Evolutionary conservation across 768 basidiomycete species (phyloP).

Genomic region (Amanita thiersii): DNA sequence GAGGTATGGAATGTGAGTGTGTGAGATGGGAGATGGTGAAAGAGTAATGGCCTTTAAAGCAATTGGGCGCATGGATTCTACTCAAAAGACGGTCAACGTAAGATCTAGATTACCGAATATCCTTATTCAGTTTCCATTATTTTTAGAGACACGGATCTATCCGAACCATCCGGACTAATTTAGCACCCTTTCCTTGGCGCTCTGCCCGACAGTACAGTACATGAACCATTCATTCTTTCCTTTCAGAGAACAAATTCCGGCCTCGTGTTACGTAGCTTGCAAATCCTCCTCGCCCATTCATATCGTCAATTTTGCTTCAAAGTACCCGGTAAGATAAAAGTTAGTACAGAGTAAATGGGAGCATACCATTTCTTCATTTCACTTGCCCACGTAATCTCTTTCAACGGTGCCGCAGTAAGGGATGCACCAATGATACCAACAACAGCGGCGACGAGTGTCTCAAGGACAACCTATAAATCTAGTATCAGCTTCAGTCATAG

Average conservation of each 20-base stretch:
- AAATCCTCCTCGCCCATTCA: conserved; percentile 62
- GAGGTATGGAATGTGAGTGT: neutral
- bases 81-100: too few species aligned
- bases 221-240: neutral
- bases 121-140: too few species aligned
- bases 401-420: conserved; percentile 58
- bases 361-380: conserved; percentile 79
- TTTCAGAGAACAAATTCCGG: conserved; percentile 28
- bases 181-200: too few species aligned
- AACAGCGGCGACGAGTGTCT: conserved; percentile 56
- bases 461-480: conserved; percentile 49
- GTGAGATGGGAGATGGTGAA: neutral
- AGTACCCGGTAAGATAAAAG: conserved; percentile 7
- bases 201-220: neutral
- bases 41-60: too few species aligned
- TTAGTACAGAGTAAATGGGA: conserved; percentile 3
- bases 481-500: neutral
- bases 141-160: too few species aligned
- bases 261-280: conserved; percentile 58
- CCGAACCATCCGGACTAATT: too few species aligned
- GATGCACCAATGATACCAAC: conserved; percentile 67
- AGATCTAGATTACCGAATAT: too few species aligned
- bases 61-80: too few species aligned
- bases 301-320: conserved; percentile 62
- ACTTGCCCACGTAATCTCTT: conserved; percentile 83